phyloP scores from a whole-genome alignment of 1,284 basidiomycete genomes.

The Heterobasidion annosum region DNA sequence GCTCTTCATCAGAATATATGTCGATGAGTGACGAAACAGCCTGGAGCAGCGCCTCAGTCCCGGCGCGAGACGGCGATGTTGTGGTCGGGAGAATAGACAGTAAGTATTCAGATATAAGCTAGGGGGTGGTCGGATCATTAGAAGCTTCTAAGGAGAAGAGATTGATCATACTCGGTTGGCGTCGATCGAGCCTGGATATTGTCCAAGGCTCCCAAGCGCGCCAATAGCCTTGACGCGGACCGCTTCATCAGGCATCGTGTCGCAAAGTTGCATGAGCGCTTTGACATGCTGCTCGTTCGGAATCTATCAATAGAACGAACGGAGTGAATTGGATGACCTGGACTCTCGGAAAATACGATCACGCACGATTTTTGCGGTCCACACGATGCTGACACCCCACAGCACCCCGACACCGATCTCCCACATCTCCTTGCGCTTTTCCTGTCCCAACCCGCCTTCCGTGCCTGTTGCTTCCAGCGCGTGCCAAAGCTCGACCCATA shows the following conservation, averaged over 20 bases:
- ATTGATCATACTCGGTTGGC: slow-evolving; percentile 53
- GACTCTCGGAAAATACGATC: neutral
- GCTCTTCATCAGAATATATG: slow-evolving; percentile 87
- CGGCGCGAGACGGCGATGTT: slow-evolving; percentile 28
- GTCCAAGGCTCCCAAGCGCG: slow-evolving; percentile 73
- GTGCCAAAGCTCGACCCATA: slow-evolving; percentile 58
- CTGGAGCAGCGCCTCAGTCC: slow-evolving; percentile 74
- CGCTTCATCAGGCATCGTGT: slow-evolving; percentile 40
- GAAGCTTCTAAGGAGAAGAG: slow-evolving; percentile 11
- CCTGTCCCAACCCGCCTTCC: slow-evolving; percentile 48
- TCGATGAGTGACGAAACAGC: slow-evolving; percentile 85
- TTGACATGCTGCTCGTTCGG: slow-evolving; percentile 55
- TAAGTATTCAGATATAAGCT: slow-evolving; percentile 66
- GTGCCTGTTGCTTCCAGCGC: slow-evolving; percentile 51
- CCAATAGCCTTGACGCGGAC: slow-evolving; percentile 75
- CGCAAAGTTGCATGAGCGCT: slow-evolving; percentile 60
- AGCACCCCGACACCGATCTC: slow-evolving; percentile 65
- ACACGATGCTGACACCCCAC: slow-evolving; percentile 70
- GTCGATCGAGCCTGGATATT: slow-evolving; percentile 52
- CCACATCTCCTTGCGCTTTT: slow-evolving; percentile 62
- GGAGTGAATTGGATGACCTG: too few relatives aligned
- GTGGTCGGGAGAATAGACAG: slow-evolving; percentile 44
- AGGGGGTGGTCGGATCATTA: slow-evolving; percentile 6
- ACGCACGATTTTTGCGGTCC: slow-evolving; percentile 53
- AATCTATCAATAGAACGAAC: slow-evolving; percentile 18